phyloP scores from a whole-genome alignment of 495 filamentous ascomycete species.

The Talaromyces ruber region DNA sequence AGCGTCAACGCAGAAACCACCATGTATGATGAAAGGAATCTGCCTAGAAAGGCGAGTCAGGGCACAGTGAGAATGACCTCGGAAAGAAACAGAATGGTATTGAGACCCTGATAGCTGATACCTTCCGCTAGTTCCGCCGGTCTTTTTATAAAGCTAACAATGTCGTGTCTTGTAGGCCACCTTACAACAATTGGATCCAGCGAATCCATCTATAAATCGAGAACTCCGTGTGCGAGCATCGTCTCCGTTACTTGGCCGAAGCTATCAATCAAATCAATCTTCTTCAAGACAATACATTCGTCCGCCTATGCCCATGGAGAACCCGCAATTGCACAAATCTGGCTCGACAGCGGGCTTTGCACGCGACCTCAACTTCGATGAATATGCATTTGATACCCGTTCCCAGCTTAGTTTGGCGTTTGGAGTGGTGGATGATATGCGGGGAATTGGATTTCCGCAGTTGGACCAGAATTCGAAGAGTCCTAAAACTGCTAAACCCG shows the following conservation, averaged over 20 bases:
- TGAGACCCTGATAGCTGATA: not conserved
- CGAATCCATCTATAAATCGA: conserved; percentile 15
- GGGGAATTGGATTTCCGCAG: not conserved
- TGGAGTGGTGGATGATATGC: conserved; percentile 7
- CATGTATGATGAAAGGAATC: not conserved
- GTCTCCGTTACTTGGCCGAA: conserved; percentile 32
- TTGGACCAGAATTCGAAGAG: not conserved
- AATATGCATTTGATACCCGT: conserved; percentile 3
- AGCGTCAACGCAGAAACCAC: conserved; percentile 7
- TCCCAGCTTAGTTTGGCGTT: conserved; percentile 4
- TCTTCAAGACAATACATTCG: conserved; percentile 16
- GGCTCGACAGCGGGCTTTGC: conserved; percentile 26
- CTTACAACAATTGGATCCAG: not conserved
- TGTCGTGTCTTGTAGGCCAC: not conserved
- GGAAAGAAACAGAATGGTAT: not conserved
- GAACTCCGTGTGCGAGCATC: conserved; percentile 35
- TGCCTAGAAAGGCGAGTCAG: conserved; percentile 1
- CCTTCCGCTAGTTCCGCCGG: not conserved
- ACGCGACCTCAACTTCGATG: not conserved
- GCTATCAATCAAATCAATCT: conserved; percentile 21
- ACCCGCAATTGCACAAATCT: conserved; percentile 21
- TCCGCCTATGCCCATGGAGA: conserved; percentile 16
- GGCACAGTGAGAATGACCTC: not conserved
- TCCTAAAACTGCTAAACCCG: not conserved
- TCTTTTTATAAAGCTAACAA: not conserved